phyloP scores from a whole-genome alignment of 176 grass and related monocot species.

The Echinochloa phyllopogon region DNA sequence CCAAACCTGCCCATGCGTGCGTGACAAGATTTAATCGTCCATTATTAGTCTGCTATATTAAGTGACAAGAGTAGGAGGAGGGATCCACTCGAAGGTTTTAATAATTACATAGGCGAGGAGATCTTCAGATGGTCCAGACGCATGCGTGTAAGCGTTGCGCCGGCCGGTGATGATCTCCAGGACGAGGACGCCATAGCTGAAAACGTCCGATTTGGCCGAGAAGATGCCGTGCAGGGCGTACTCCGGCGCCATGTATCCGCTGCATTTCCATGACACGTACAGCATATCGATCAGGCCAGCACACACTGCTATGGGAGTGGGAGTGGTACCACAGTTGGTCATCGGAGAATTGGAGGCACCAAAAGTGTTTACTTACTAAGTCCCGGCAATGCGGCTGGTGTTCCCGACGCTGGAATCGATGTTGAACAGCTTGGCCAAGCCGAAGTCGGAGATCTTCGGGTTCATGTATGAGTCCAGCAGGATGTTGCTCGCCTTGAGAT shows the following conservation, averaged over 20 bases:
- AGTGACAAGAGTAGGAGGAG: no score
- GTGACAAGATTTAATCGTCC: neutral
- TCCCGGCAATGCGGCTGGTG: constrained; percentile 56
- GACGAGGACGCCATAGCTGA: constrained; percentile 57
- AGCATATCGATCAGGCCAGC: neutral
- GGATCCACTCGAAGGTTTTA: no score
- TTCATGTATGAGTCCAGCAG: constrained; percentile 56
- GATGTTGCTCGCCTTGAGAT: constrained; percentile 63
- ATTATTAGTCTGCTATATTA: neutral
- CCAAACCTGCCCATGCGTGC: constrained; percentile 37
- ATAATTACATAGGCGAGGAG: constrained; percentile 37
- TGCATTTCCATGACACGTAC: neutral
- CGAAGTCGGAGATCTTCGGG: constrained; percentile 73
- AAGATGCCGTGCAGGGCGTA: constrained; percentile 57
- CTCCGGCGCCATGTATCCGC: constrained; percentile 71
- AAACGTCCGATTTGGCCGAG: constrained; percentile 68
- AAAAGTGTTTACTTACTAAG: constrained; percentile 41
- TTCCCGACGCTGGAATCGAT: constrained; percentile 39
- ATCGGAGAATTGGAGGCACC: neutral
- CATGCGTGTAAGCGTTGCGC: neutral
- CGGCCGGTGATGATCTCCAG: constrained; percentile 57
- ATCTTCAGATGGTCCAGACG: neutral
- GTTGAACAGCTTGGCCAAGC: constrained; percentile 59
- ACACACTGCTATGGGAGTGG: no score
- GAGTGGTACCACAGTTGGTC: no score